Conservation (phyloP, 768 basidiomycete genomes). For the Neoboletus subvelutipes region DNA sequence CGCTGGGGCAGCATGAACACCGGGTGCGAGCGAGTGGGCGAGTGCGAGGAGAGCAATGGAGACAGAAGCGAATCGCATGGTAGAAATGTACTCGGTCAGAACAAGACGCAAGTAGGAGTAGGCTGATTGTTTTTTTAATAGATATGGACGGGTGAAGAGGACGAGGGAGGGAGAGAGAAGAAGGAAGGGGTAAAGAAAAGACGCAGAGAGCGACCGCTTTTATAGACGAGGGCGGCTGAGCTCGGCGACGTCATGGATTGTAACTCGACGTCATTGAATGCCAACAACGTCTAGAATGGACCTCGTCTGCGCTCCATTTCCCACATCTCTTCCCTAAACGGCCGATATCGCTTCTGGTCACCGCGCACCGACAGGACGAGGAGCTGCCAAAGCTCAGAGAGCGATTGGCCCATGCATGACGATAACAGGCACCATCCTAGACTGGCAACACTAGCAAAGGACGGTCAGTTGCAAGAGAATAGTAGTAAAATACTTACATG, state of each 20-base stretch:
- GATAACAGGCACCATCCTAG: constrained; percentile 67
- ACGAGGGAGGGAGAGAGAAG: not conserved
- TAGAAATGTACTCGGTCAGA: constrained; percentile 24
- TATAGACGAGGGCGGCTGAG: constrained; percentile 18
- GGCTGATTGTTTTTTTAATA: constrained; percentile 19
- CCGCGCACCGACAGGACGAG: not conserved
- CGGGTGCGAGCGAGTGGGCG: constrained; percentile 12
- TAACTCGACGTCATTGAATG: constrained; percentile 17
- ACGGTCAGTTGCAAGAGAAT: not conserved
- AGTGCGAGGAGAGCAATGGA: constrained; percentile 22
- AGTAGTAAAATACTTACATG: constrained; percentile 35
- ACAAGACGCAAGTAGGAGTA: constrained; percentile 19
- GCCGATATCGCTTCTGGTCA: constrained; percentile 34
- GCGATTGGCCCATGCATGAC: constrained; percentile 58
- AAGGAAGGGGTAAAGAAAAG: constrained; percentile 13
- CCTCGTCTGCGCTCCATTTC: constrained; percentile 55
- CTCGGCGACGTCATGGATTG: constrained; percentile 6
- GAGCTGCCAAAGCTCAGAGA: constrained; percentile 49
- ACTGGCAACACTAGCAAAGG: constrained; percentile 40
- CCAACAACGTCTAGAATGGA: constrained; percentile 17
- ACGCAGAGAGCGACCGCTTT: constrained; percentile 7
- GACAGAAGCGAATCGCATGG: constrained; percentile 24
- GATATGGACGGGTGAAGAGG: constrained; percentile 10
- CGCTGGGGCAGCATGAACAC: constrained; percentile 20
- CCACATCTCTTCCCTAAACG: constrained; percentile 51